Evolutionary conservation across 768 basidiomycete genomes (phyloP).

Genomic region (Chlorophyllum brunneum): DNA sequence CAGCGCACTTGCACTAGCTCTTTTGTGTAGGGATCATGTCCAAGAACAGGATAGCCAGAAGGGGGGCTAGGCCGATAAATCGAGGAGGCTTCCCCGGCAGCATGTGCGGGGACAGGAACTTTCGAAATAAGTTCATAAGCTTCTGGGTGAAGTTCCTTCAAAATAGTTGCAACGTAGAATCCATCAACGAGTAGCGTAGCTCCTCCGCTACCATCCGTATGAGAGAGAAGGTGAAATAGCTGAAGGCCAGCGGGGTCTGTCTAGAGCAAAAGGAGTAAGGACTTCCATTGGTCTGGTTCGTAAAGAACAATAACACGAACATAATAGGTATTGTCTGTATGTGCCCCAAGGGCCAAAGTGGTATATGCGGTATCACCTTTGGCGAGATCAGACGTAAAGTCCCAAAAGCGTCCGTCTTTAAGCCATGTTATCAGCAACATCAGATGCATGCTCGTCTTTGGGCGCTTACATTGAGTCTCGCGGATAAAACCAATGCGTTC

Average conservation of each 20-base stretch:
- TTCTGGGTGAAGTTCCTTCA: conserved; percentile 68
- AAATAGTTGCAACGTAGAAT: conserved; percentile 83
- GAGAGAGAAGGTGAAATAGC: conserved; percentile 88
- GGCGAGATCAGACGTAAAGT: conserved; percentile 87
- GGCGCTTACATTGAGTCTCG: conserved; percentile 58
- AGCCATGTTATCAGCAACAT: not conserved
- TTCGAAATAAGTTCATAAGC: conserved; percentile 66
- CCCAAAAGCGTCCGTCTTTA: conserved; percentile 93
- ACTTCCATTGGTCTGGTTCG: not conserved
- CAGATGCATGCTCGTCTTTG: not conserved
- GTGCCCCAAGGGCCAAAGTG: conserved; percentile 79
- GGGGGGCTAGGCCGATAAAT: conserved; percentile 57
- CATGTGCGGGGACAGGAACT: conserved; percentile 75
- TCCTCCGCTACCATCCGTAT: conserved; percentile 79
- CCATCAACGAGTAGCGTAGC: conserved; percentile 93
- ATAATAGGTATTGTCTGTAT: conserved; percentile 68
- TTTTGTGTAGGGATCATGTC: conserved; percentile 55
- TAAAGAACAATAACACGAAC: conserved; percentile 33
- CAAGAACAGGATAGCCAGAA: conserved; percentile 66
- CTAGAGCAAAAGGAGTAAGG: conserved; percentile 31
- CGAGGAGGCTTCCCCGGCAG: conserved; percentile 69
- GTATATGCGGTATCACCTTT: conserved; percentile 96
- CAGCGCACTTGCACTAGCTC: conserved; percentile 79
- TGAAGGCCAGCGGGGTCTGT: conserved; percentile 96
- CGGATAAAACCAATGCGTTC: conserved; percentile 83